phyloP scores from a whole-genome alignment of 257 asterid species.

The Jacaranda mimosifolia region DNA sequence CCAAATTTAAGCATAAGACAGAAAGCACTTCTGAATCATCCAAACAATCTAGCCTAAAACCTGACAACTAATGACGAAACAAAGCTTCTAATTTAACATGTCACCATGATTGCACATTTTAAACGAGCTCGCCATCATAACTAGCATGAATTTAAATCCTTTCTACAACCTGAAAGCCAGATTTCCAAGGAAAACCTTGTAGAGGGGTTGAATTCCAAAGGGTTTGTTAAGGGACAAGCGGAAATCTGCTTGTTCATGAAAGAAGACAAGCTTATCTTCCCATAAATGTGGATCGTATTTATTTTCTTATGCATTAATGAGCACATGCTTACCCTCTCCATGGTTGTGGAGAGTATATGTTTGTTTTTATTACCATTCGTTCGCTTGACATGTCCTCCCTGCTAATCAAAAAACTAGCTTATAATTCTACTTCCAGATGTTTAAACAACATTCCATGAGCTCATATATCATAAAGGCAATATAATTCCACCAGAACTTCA shows the following conservation, averaged over 20 bases:
- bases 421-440: neutral
- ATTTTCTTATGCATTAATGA: neutral
- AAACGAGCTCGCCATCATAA: neutral
- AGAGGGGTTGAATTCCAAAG: neutral
- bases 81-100: neutral
- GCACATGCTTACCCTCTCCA: neutral
- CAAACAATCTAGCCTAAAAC: neutral
- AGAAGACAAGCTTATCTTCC: neutral
- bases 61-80: neutral
- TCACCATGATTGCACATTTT: neutral
- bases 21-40: neutral
- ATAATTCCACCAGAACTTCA: neutral
- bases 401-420: neutral
- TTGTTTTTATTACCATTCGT: neutral
- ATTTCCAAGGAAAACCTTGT: neutral
- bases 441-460: neutral
- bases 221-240: too few relatives aligned
- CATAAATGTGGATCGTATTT: neutral
- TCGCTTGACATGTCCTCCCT: neutral
- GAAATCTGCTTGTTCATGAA: neutral
- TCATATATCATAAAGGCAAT: neutral
- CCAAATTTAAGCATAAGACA: neutral
- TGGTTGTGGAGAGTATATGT: neutral
- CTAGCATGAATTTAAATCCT: conserved; percentile 18
- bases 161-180: conserved; percentile 7